Base-by-base conservation (phyloP, 2,329 filamentous ascomycete genomes). In the Plectosphaerella cucumerina region DNA sequence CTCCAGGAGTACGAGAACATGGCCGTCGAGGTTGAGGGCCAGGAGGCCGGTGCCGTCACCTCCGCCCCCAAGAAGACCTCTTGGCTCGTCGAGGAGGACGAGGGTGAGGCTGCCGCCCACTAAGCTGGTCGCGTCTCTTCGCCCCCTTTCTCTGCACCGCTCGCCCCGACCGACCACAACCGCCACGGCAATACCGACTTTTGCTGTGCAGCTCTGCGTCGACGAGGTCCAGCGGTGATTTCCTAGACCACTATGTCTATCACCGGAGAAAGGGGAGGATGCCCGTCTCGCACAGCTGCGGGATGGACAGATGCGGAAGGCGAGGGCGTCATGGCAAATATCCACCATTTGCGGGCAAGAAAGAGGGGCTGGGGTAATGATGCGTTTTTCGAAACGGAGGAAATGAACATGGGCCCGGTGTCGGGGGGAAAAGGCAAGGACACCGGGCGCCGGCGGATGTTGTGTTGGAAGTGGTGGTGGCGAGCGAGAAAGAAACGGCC, bases 1-100 rank as follows among this genome's bases (percentile, higher is more conserved):
- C 77, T 99, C 71, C 87, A 94, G 78, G 86, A 90, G 70, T 99
- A 99, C 82, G 93, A 97, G 83, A 82, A 76, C 70, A 90, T 96
- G 81, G 82, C 86, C 63, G 92, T 97, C 61, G 94, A 99, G 75
- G 86, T 97, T 59, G 93, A 97, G 80, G 93, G 93, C 60, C 84
- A 90, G 72, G 83, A 88, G 60, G 77, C 80, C 61, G 71, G 74
- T 54, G 80, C 80, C 58, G 79, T 83, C 69, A 77, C 77, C 59
- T 75, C 76, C 49, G 65, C 81, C 64, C 80, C 79, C 51, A 23
- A 35, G 34, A 23, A 48, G 47, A 44, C 42, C 23, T 26, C 37
- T 18, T 97, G 91, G 90, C 89, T 96, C 62, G 90, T 92, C 69
- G 86, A 92, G 77, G 71, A 82, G 65, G 82, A 81, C 60, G 78